These are phyloP conservation scores for Aspergillus awamori DNA, from an alignment of 2,329 filamentous ascomycete genomes.

Conservation along the genomic window DNA sequence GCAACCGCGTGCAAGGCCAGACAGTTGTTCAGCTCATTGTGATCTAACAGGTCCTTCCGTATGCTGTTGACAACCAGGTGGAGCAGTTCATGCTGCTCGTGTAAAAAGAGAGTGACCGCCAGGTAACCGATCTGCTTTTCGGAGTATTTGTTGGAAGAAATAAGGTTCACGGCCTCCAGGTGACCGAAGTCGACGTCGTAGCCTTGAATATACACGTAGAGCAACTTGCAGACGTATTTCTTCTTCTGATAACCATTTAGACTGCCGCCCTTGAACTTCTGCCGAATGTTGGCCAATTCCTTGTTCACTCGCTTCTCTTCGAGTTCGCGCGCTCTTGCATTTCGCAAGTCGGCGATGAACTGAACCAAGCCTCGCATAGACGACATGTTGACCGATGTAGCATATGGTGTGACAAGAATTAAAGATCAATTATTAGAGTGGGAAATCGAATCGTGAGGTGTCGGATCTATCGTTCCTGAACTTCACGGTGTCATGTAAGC, in stretches of 20 bases:
- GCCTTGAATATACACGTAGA: conserved; percentile 98
- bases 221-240: conserved; percentile 99
- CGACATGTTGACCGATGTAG: conserved; percentile 37
- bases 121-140: conserved; percentile 99
- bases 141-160: conserved; percentile 95
- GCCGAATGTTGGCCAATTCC: conserved; percentile 95
- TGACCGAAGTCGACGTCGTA: conserved; percentile 99
- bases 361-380: conserved; percentile 78
- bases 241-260: conserved; percentile 98
- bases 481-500: neutral
- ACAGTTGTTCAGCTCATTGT: conserved; percentile 98
- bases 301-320: conserved; percentile 99
- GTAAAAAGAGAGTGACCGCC: conserved; percentile 93
- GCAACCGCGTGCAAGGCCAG: conserved; percentile 95
- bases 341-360: conserved; percentile 95
- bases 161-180: conserved; percentile 95
- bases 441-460: neutral
- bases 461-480: neutral
- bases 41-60: conserved; percentile 88
- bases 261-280: conserved; percentile 96
- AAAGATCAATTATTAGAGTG: neutral
- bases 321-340: conserved; percentile 89
- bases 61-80: conserved; percentile 98
- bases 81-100: conserved; percentile 94
- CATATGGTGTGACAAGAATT: neutral